phyloP scores from a whole-genome alignment of 352 stramenopile species.

The Globisporangium camurandrum region DNA sequence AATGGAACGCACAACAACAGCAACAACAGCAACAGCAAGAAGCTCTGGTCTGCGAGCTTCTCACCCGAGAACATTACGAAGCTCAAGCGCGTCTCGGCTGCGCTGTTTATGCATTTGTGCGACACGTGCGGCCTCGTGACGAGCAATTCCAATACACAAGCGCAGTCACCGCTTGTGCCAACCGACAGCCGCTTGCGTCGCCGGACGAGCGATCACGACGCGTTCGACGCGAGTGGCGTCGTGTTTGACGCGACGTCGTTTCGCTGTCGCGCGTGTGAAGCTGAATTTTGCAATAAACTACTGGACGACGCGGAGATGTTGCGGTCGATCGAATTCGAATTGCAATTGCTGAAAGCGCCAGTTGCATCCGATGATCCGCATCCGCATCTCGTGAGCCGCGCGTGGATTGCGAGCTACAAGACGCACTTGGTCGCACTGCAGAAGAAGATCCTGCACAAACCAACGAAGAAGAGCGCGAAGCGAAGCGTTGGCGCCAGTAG shows the following conservation, averaged over 20 bases:
- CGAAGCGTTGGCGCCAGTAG: no score
- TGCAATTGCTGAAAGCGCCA: slow-evolving; percentile 42
- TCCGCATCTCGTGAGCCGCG: slow-evolving; percentile 54
- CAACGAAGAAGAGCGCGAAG: slow-evolving; percentile 17
- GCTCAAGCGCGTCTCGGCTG: slow-evolving; percentile 54
- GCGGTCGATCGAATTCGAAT: slow-evolving; percentile 36
- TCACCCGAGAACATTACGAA: slow-evolving; percentile 38
- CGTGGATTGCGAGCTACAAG: slow-evolving; percentile 75
- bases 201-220: slow-evolving; percentile 6
- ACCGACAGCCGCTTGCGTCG: not conserved
- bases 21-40: slow-evolving; percentile 2
- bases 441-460: slow-evolving; percentile 32
- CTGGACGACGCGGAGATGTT: slow-evolving; percentile 43
- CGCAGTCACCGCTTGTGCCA: slow-evolving; percentile 6
- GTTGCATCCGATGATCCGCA: slow-evolving; percentile 14
- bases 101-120: slow-evolving; percentile 36
- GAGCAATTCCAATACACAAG: not conserved
- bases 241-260: slow-evolving; percentile 39
- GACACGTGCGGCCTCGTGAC: slow-evolving; percentile 27
- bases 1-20: no score
- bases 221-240: not conserved
- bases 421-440: slow-evolving; percentile 35
- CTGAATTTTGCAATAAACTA: slow-evolving; percentile 39
- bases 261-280: slow-evolving; percentile 39
- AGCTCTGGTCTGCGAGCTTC: slow-evolving; percentile 16